Base-by-base conservation (phyloP, 164 flowering plant genomes). In the Piper betle region DNA sequence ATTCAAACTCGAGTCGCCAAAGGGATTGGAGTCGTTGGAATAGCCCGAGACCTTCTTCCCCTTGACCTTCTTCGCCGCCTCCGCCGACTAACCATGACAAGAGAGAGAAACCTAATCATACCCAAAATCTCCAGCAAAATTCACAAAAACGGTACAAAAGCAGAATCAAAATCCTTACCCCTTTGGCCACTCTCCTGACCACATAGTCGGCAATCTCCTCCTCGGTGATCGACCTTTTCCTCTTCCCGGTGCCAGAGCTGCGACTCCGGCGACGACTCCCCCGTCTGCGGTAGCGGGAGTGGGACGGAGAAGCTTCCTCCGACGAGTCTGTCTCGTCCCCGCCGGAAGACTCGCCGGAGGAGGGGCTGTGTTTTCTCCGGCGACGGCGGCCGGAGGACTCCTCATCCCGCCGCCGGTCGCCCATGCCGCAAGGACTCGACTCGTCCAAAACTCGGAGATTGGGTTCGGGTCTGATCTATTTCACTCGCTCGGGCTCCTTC, bases 1-100 rank as follows among this genome's bases (percentile, higher is more conserved):
- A 48, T 82, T 87, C 46, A 94, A 85, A 62, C 88, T 94, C 39
- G 95, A 71, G 73, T 94, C 99, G 7, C 96, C 96, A 74, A 94
- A 94, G 0, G 99, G 97, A 73, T 94, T 88, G 1, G 99, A 85
- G 60, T 91, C 99, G 58, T 94, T 94, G 0, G 96, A 80, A 65
- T 91, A 91, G 37, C 96, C 97, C 6, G 96, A 84, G 8, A 86
- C 91, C 0, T 82, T 71, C 60, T 79, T 84, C 4, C 86, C 25
- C 73, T 86, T 88, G 71, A 88, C 53, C 56, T 86, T 90, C 80
- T 91, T 94, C 0, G 97, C 91, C 6, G 74, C 91, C 59, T 70
- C 78, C 71, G 71, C 19, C 3, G 97, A 96, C 97, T 91, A 54
- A 39, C 33, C 33, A 25, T 25, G 33, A 43, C 52, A 39, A 19